Base-by-base conservation (phyloP, 2,329 filamentous ascomycete species). In the Fusarium fujikuroi region DNA sequence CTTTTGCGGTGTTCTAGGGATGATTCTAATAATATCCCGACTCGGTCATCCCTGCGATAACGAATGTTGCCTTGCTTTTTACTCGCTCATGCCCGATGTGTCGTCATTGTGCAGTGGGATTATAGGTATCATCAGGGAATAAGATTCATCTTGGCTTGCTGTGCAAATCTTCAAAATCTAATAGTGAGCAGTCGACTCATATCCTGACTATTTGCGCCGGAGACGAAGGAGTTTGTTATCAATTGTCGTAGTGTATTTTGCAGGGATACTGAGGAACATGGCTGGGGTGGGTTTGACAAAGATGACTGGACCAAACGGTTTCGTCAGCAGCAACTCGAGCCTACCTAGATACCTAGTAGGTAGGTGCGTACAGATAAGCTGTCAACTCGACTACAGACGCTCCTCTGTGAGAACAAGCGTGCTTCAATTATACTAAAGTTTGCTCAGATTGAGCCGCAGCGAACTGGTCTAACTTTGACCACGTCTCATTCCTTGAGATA, bases 51-150 rank as follows among this genome's bases (percentile, higher is more conserved):
- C 69, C 36, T 37, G 60, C 23, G 21, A 44, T 40, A 49, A 49
- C 57, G 44, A 60, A 67, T 49, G 36, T 40, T 63, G 50, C 67
- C 67, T 74, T 60, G 62, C 54, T 71, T 74, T 70, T 60, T 49
- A 54, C 60, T 60, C 43, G 42, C 36, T 46, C 63, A 63, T 53
- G 50, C 30, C 50, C 39, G 14, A 40, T 73, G 72, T 77, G 75
- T 77, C 75, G 75, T 77, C 75, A 77, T 77, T 76, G 60, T 75
- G 72, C 72, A 59, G 70, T 77, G 46, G 49, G 54, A 65, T 66
- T 63, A 39, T 52, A 57, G 63, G 42, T 47, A 53, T 66, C 56
- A 62, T 47, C 63, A 65, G 59, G 60, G 50, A 67, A 69, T 63
- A 56, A 60, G 40, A 44, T 43, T 46, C 64, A 30, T 74, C 57